Conservation (phyloP, 148 eudicot species). For the Fagopyrum homotropicum region DNA sequence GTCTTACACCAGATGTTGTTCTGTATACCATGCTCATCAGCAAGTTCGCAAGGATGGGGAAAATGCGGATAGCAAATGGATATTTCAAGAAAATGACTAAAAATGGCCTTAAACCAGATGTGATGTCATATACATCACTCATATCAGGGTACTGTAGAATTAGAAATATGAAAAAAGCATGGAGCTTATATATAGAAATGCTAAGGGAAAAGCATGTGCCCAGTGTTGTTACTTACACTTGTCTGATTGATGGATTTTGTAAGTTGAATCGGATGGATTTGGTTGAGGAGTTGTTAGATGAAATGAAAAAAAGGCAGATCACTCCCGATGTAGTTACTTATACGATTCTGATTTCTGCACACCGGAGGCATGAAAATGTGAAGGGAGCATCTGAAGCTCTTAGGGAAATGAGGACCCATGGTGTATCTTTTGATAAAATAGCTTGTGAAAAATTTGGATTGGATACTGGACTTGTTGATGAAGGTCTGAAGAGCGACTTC, state of each 20-base stretch:
- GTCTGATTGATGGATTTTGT: conserved; percentile 43
- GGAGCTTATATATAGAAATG: conserved; percentile 33
- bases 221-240: conserved; percentile 43
- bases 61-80: conserved; percentile 28
- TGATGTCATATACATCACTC: conserved; percentile 29
- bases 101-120: conserved; percentile 30
- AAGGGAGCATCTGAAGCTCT: conserved; percentile 26
- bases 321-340: conserved; percentile 28
- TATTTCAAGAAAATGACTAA: conserved; percentile 30
- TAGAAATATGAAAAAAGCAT: conserved; percentile 31
- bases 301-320: conserved; percentile 31
- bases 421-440: conserved; percentile 21
- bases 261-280: conserved; percentile 27
- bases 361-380: conserved; percentile 20
- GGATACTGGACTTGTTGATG: conserved; percentile 19
- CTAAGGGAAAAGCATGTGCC: conserved; percentile 21
- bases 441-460: conserved; percentile 16
- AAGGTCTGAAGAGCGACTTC: conserved; percentile 13
- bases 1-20: conserved; percentile 28
- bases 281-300: conserved; percentile 22
- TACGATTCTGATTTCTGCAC: conserved; percentile 28
- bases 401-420: conserved; percentile 26
- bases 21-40: conserved; percentile 34
- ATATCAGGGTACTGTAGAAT: conserved; percentile 38
- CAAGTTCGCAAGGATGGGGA: conserved; percentile 22